Evolutionary conservation across 2,329 filamentous ascomycete genomes (phyloP), one percentile per base, ranked within the genome.

Genomic region (Aspergillus spinulosporus): DNA sequence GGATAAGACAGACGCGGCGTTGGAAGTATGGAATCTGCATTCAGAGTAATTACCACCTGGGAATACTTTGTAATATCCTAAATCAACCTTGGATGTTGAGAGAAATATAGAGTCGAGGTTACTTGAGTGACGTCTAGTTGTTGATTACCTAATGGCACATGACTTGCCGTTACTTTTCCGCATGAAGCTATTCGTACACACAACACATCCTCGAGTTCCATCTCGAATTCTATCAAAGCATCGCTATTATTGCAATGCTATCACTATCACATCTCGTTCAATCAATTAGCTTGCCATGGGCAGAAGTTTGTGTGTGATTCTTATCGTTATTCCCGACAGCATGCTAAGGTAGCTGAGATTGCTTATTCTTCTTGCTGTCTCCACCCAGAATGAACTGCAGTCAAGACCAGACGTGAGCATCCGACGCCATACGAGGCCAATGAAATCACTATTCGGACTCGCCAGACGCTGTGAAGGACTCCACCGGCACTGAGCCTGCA

Each of bases 401-500:
- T 28, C 26, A 45, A 6, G 21, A 21, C 43, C 11, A 28, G 28
- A 21, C 11, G 44, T 14, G n/a, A 47, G 12, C n/a, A 34, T 34
- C 34, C 31, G 44, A 21, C 44, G 11, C 26, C 26, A 7, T 31
- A 12, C 31, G 14, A 36, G 46, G 37, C 39, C 45, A 49, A 26
- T 44, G 9, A 14, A 49, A 26, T 42, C 29, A 12, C 37, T 11
- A 28, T 12, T 11, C 14, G 15, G 31, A n/a, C 14, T 40, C 21
- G 36, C 31, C 44, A 37, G 21, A 32, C 21, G 7, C 34, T 45
- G 42, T 49, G 29, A 12, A 36, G 26, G 39, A 5, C 29, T 9
- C 14, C 40, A 29, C 39, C 14, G 39, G 36, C 42, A 47, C 12
- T 54, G 42, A 45, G 52, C 55, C 61, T 68, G 68, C 68, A 71